Base-by-base conservation (phyloP, 225 moss, liverwort and hornwort species). In the Polytrichum formosum region DNA sequence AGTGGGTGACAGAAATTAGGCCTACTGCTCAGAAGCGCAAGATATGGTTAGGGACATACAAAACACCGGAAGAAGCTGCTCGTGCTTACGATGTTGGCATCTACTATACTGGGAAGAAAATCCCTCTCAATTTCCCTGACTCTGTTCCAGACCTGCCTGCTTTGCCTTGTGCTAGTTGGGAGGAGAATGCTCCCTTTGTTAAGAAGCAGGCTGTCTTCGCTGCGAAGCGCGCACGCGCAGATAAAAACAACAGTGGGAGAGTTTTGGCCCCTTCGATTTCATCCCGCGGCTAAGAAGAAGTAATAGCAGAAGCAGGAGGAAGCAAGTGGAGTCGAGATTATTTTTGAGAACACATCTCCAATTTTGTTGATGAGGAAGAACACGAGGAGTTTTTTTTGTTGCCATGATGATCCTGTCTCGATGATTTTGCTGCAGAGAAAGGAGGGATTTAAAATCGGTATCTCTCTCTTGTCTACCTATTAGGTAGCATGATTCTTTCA, bases 1-100 rank as follows among this genome's bases (percentile, higher is more conserved):
- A 86, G 63, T 86, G 86, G 86, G 86, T 86, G 64, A 86, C 86
- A 46, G 86, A 86, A 75, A 86, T 86, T 67, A 80, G 86, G 59
- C 86, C 86, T 0, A 86, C 86, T 27, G 82, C 86, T n/a, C 86
- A 86, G 78, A 86, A 86, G 80, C 82, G 86, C 31, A 86, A 86
- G 86, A 86, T 86, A 67, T 86, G 86, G 86, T 70, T 86, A 68
- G 86, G 86, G 56, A 86, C 86, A 4, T 83, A 86, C 77, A 83
- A 86, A 59, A 86, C 86, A 35, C 75, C 82, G 3, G 86, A 82
- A 70, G 86, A 86, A 56, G 86, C 86, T 0, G 86, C 86, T 18
- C 77, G 82, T 10, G 86, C 86, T 0, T 86, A 86, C 13, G 86
- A 86, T 75, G 82, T 86, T 18, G 86, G 86, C 37, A 86, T 86